Evolutionary conservation across 2,329 filamentous ascomycete genomes (phyloP).

Genomic region (Verticillium klebahnii): DNA sequence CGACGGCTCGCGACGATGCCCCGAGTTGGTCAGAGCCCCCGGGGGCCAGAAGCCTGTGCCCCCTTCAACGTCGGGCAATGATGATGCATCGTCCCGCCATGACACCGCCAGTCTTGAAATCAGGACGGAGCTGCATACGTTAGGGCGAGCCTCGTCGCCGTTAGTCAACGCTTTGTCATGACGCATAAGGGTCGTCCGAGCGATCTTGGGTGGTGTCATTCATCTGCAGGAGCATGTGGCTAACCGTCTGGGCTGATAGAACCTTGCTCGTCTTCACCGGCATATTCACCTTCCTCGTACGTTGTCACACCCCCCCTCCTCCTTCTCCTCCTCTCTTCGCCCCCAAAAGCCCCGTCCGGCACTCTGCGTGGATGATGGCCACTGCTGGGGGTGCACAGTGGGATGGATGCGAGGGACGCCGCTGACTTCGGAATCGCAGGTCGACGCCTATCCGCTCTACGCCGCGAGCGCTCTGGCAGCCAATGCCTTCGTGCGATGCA

Average conservation of each 20-base stretch:
- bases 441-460: conserved; percentile 72
- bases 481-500: conserved; percentile 73
- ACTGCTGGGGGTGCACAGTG: neutral
- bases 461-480: conserved; percentile 77
- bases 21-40: conserved; percentile 10
- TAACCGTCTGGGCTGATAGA: conserved; percentile 37
- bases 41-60: conserved; percentile 1
- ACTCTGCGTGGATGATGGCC: neutral
- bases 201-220: conserved; percentile 20
- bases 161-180: conserved; percentile 21
- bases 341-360: neutral
- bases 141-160: neutral
- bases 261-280: conserved; percentile 76
- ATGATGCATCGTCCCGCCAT: neutral
- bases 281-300: conserved; percentile 83
- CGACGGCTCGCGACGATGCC: conserved; percentile 9
- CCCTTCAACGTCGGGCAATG: neutral
- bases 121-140: conserved; percentile 4
- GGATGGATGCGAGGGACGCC: neutral
- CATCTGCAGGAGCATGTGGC: conserved; percentile 19
- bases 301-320: conserved; percentile 18
- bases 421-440: conserved; percentile 28
- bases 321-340: neutral
- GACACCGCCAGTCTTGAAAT: neutral
- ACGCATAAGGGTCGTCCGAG: conserved; percentile 5